phyloP scores from a whole-genome alignment of 164 flowering plant species.

The Macadamia integrifolia region DNA sequence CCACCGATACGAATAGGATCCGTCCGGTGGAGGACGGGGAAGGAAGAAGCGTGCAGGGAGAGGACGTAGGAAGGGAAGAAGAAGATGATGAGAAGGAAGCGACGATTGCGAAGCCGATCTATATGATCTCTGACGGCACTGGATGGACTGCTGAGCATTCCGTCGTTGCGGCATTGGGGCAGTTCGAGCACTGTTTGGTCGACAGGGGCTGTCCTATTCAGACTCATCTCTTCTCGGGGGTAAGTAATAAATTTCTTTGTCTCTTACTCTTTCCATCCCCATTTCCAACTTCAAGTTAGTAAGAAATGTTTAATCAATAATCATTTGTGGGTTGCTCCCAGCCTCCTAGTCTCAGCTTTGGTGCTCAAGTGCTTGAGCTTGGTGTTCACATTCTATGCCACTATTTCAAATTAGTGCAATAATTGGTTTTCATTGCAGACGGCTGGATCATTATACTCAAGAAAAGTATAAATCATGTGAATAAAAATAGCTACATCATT shows the following conservation, averaged over 20 bases:
- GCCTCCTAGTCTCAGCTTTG: too few species aligned
- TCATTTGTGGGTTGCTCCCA: too few species aligned
- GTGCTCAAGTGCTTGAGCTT: too few species aligned
- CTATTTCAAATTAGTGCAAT: too few species aligned
- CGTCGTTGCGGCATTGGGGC: constrained; percentile 86
- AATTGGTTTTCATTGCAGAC: too few species aligned
- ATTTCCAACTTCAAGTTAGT: too few species aligned
- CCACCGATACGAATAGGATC: constrained; percentile 4
- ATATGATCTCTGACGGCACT: constrained; percentile 89
- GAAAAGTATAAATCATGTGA: too few species aligned
- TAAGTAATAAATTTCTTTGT: constrained; percentile 15
- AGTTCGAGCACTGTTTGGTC: constrained; percentile 82
- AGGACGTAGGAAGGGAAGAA: constrained; percentile 10
- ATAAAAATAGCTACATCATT: too few species aligned
- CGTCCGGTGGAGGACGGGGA: constrained; percentile 5
- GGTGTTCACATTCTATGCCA: too few species aligned
- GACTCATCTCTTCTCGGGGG: constrained; percentile 89
- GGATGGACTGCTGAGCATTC: constrained; percentile 95
- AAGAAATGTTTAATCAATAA: too few species aligned
- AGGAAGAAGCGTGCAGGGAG: neutral
- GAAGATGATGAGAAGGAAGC: constrained; percentile 24
- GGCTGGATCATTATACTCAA: too few species aligned
- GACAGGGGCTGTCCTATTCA: constrained; percentile 74
- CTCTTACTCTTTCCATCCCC: too few species aligned
- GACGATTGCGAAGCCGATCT: constrained; percentile 48